Conservation (phyloP, 371 early-diverging fungal species). For the Smittium mucronatum region DNA sequence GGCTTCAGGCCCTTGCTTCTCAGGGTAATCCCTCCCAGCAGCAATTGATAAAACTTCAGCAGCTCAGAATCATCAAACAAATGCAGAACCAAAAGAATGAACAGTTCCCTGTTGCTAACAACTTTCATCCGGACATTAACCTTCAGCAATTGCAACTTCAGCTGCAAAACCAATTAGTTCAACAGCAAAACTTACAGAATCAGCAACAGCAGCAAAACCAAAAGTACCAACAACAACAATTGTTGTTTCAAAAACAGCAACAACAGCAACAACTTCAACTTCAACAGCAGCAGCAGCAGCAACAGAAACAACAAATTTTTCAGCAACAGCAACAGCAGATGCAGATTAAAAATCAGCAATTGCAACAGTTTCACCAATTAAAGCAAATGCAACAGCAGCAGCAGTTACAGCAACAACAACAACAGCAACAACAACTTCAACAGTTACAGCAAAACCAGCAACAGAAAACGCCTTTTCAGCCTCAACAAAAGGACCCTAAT, state of each 20-base stretch:
- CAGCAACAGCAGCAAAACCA: background rate
- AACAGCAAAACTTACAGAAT: background rate
- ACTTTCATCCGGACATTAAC: background rate
- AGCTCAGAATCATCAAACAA: background rate
- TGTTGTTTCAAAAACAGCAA: background rate
- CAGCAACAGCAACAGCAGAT: background rate
- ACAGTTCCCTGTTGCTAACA: background rate
- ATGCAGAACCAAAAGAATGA: background rate
- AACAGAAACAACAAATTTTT: background rate
- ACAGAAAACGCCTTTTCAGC: background rate
- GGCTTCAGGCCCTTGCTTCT: background rate
- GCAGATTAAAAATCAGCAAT: constrained; percentile 1
- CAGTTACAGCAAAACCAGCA: constrained; percentile 8
- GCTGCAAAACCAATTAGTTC: background rate
- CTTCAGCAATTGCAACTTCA: background rate
- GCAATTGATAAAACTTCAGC: background rate
- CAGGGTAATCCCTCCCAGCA: background rate
- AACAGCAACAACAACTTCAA: constrained; percentile 9
- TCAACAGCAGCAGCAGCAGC: background rate
- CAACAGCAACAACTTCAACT: background rate
- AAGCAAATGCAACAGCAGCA: constrained; percentile 4
- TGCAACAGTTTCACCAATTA: background rate
- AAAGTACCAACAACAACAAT: background rate
- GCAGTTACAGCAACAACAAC: background rate
- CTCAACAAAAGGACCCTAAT: background rate